Evolutionary conservation across 2,329 filamentous ascomycete genomes (phyloP).

Genomic region (Chalaropsis ovoidea): DNA sequence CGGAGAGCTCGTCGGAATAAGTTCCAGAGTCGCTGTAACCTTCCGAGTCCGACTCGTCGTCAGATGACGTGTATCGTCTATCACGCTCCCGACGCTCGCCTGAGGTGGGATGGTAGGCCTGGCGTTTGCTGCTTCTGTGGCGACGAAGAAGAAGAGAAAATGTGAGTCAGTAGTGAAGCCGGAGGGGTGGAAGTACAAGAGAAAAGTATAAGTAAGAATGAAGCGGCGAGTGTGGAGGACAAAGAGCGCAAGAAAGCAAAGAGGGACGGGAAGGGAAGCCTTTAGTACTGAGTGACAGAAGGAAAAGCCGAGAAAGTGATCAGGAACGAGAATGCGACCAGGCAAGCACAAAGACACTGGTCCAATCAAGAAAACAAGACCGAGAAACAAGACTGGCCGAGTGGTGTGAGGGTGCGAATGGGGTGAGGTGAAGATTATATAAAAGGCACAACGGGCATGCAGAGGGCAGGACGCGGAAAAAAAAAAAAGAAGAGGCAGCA

Average conservation of each 20-base stretch:
- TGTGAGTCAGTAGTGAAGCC: neutral
- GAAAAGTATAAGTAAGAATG: neutral
- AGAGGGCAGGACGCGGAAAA: neutral
- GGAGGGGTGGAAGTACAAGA: neutral
- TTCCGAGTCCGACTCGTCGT: neutral
- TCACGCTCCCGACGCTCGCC: neutral
- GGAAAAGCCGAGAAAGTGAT: too few species aligned
- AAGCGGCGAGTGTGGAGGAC: too few species aligned
- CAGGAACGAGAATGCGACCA: neutral
- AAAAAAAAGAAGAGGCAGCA: neutral
- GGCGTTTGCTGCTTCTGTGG: neutral
- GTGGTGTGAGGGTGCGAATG: neutral
- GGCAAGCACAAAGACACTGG: neutral
- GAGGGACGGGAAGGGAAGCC: neutral
- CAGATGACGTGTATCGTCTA: neutral
- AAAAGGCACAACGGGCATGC: neutral
- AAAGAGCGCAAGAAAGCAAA: neutral
- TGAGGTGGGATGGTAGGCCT: neutral
- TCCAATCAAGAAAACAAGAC: neutral
- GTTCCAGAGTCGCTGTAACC: neutral
- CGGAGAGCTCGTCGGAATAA: neutral
- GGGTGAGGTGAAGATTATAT: neutral
- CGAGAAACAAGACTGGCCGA: neutral
- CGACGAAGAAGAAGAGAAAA: neutral
- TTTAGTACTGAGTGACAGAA: neutral